phyloP scores from a whole-genome alignment of 257 asterid genomes.

The Orobanche coerulescens region DNA sequence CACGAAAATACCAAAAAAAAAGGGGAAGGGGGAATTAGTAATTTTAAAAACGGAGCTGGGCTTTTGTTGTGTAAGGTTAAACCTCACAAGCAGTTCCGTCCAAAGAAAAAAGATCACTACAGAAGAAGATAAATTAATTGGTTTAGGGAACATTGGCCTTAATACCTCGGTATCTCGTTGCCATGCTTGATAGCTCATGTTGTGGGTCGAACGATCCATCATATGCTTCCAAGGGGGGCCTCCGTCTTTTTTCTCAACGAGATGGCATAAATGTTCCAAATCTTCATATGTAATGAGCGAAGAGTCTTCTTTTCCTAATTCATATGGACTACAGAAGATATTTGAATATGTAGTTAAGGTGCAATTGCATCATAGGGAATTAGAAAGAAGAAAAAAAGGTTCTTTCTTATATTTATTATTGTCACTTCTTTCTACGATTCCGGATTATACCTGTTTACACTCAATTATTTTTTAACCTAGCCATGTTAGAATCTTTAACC shows the following conservation, averaged over 20 bases:
- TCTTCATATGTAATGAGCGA: conserved; percentile 43
- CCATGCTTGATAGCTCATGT: conserved; percentile 93
- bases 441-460: no score
- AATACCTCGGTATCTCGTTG: conserved; percentile 78
- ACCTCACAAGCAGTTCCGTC: neutral
- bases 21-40: no score
- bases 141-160: neutral
- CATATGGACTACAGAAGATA: conserved; percentile 40
- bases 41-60: no score
- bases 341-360: no score
- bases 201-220: conserved; percentile 67
- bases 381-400: no score
- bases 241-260: conserved; percentile 80
- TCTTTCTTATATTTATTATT: no score
- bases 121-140: neutral
- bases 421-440: no score
- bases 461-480: no score
- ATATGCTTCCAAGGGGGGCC: conserved; percentile 88
- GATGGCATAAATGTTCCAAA: conserved; percentile 53
- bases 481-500: no score
- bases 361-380: no score
- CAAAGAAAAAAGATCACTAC: neutral
- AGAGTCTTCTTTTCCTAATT: conserved; percentile 27
- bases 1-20: no score
- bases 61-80: neutral